Conservation (phyloP, 371 early-diverging fungal genomes). For the Apophysomyces ossiformis region DNA sequence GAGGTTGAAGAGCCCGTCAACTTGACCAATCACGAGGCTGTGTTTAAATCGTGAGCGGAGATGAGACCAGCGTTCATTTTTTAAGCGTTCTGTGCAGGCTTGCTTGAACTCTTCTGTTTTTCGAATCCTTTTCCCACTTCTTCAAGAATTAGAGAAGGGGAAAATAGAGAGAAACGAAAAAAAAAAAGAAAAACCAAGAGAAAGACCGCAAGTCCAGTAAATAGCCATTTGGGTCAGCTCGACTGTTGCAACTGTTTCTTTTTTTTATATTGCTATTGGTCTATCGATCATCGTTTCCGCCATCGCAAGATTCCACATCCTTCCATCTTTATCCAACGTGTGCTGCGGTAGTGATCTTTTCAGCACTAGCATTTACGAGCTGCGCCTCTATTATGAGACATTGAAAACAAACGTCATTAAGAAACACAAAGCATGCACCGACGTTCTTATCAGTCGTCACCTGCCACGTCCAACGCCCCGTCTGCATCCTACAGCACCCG, state of each 20-base stretch:
- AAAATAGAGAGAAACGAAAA: too few relatives aligned
- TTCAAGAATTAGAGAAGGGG: neutral
- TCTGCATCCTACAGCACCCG: constrained; percentile 22
- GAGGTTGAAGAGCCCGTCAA: constrained; percentile 4
- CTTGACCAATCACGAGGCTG: constrained; percentile 4
- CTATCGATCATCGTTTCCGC: constrained; percentile 4
- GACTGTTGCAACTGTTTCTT: neutral
- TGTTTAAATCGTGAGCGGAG: constrained; percentile 1
- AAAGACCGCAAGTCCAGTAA: neutral
- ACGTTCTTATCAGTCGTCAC: constrained; percentile 22
- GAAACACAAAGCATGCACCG: constrained; percentile 3
- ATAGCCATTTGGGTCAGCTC: neutral
- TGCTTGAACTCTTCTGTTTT: constrained; percentile 4
- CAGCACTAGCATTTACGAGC: constrained; percentile 6
- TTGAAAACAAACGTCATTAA: constrained; percentile 1
- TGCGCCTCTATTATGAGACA: constrained; percentile 2
- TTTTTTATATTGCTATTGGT: neutral
- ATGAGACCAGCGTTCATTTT: neutral
- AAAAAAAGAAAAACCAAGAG: neutral
- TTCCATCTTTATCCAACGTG: constrained; percentile 10
- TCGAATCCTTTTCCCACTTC: constrained; percentile 10
- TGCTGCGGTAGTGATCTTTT: constrained; percentile 10
- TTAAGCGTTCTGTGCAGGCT: neutral
- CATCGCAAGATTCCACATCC: constrained; percentile 9
- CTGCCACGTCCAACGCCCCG: constrained; percentile 14